Evolutionary conservation across 2,329 filamentous ascomycete genomes (phyloP).

Genomic region (Aspergillus niger): DNA sequence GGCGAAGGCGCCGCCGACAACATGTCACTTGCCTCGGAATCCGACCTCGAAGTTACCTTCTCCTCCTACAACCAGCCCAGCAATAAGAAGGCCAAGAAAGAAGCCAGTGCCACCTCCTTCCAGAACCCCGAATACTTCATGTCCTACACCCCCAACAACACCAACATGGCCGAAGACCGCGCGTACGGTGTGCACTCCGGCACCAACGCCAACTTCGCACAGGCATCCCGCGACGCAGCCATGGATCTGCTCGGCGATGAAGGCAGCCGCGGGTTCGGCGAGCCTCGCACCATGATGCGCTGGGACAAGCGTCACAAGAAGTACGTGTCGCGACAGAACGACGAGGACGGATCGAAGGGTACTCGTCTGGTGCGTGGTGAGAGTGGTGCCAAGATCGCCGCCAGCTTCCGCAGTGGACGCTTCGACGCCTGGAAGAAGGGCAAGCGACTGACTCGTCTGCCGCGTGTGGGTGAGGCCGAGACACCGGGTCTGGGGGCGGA

Average conservation of each 20-base stretch:
- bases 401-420: conserved; percentile 86
- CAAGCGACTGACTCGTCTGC: conserved; percentile 76
- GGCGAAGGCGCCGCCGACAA: conserved; percentile 46
- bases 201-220: conserved; percentile 74
- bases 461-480: conserved; percentile 81
- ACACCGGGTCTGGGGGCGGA: conserved; percentile 40
- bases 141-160: conserved; percentile 83
- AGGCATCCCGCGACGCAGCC: conserved; percentile 79
- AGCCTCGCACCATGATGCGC: conserved; percentile 75
- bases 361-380: conserved; percentile 82
- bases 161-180: conserved; percentile 82
- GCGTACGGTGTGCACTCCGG: conserved; percentile 92
- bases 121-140: conserved; percentile 92
- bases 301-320: conserved; percentile 98
- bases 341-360: conserved; percentile 83
- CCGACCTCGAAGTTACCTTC: conserved; percentile 70
- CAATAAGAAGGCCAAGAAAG: conserved; percentile 55
- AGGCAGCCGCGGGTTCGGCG: conserved; percentile 71
- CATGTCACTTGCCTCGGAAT: conserved; percentile 62
- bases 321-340: conserved; percentile 88
- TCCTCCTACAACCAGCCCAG: conserved; percentile 58
- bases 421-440: conserved; percentile 91
- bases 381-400: conserved; percentile 92
- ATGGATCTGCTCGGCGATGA: conserved; percentile 96
- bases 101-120: conserved; percentile 58